Conservation (phyloP, 1,139 yeast genomes). For the Geotrichum candidum region DNA sequence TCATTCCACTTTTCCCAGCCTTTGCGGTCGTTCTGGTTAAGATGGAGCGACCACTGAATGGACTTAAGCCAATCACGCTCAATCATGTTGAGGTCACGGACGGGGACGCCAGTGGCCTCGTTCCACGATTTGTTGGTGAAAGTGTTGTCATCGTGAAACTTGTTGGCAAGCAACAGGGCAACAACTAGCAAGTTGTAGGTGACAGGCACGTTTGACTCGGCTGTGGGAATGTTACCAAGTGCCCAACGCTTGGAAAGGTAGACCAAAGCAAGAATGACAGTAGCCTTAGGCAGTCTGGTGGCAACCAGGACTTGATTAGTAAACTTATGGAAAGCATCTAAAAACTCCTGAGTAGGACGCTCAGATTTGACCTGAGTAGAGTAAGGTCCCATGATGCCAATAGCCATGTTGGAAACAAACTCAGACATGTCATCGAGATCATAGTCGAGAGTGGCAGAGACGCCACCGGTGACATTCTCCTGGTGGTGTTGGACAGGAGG, state of each 20-base stretch:
- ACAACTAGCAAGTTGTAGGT: conserved; percentile 58
- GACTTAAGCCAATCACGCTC: conserved; percentile 68
- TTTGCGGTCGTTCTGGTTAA: conserved; percentile 27
- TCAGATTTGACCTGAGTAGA: conserved; percentile 19
- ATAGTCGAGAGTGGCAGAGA: conserved; percentile 70
- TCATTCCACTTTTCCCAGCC: conserved; percentile 39
- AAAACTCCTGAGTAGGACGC: conserved; percentile 33
- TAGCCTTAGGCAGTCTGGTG: conserved; percentile 80
- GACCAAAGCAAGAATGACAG: conserved; percentile 72
- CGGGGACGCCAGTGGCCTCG: conserved; percentile 79
- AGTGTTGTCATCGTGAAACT: conserved; percentile 93
- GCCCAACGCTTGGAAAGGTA: conserved; percentile 52
- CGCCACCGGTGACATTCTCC: conserved; percentile 55
- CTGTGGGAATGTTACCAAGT: conserved; percentile 26
- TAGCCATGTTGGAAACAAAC: conserved; percentile 62
- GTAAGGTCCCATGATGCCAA: conserved; percentile 45
- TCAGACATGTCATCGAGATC: conserved; percentile 71
- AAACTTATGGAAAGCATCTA: conserved; percentile 52
- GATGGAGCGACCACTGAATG: conserved; percentile 34
- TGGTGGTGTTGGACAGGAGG: conserved; percentile 23
- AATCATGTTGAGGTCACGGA: conserved; percentile 52
- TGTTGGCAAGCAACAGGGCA: conserved; percentile 78
- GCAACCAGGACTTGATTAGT: conserved; percentile 71
- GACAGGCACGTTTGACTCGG: conserved; percentile 28
- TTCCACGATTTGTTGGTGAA: conserved; percentile 94